Conservation (phyloP, 176 grass and related monocot species). For the Aechmea fasciata region DNA sequence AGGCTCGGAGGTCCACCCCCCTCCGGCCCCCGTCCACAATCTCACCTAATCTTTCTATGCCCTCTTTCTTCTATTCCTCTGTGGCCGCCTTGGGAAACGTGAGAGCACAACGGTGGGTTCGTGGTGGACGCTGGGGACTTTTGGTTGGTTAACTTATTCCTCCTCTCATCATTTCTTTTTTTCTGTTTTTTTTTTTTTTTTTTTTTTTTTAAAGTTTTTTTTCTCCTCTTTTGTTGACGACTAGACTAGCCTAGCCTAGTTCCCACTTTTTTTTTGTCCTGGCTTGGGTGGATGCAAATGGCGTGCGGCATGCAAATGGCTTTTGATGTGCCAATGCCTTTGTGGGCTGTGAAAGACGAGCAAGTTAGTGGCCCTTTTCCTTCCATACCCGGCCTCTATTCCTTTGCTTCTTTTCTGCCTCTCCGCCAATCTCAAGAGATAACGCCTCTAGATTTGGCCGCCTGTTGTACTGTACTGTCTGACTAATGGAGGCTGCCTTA, state of each 20-base stretch:
- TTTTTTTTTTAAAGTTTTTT: too few species aligned
- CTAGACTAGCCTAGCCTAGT: neutral
- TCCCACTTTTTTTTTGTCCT: neutral
- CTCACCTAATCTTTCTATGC: neutral
- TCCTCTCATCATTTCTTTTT: neutral
- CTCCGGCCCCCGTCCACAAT: too few species aligned
- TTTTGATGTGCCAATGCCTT: neutral
- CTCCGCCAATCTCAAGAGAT: neutral
- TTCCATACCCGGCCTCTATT: neutral
- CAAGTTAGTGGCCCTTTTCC: neutral
- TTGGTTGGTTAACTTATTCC: neutral
- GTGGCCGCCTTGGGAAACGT: neutral
- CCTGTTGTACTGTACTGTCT: neutral
- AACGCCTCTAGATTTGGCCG: neutral
- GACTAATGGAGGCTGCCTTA: too few species aligned
- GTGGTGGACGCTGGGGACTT: neutral
- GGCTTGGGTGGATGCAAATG: neutral
- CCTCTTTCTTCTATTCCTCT: neutral
- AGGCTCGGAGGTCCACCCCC: too few species aligned
- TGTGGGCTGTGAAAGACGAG: conserved; percentile 3
- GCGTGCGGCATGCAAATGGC: neutral
- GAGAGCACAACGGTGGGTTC: neutral
- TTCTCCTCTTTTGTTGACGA: neutral
- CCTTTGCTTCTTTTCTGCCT: neutral
- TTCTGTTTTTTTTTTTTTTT: neutral